Percentiles rank a stretch among this genome's conserved stretches.
These are phyloP conservation scores for Delitschia confertaspora DNA, from an alignment of 495 filamentous ascomycete genomes.

Conservation along the genomic window DNA sequence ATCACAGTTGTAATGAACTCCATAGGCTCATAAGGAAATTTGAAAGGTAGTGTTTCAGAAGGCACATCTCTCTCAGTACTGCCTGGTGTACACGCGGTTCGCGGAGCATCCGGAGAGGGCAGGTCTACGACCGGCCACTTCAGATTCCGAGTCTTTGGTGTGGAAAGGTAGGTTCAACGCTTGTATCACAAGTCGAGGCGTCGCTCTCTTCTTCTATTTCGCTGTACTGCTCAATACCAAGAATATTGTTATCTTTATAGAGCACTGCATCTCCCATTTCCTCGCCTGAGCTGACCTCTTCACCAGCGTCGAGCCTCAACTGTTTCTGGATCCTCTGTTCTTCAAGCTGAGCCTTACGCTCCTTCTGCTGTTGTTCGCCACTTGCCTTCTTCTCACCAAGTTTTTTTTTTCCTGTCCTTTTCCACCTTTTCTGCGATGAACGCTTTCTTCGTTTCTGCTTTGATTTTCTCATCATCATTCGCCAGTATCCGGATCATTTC, in stretches of 20 bases:
- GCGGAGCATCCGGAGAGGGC: slow-evolving; percentile 1
- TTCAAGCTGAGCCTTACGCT: neutral
- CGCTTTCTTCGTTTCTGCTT: slow-evolving; percentile 10
- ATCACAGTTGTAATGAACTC: slow-evolving; percentile 11
- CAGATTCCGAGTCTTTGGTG: slow-evolving; percentile 10
- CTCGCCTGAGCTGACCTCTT: neutral
- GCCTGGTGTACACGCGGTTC: neutral
- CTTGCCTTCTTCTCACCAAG: slow-evolving; percentile 4
- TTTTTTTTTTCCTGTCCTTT: too few species aligned
- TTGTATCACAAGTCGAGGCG: neutral
- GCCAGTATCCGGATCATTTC: slow-evolving; percentile 7
- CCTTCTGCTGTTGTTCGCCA: slow-evolving; percentile 3
- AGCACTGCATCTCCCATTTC: neutral
- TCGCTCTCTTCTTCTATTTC: neutral
- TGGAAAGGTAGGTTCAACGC: slow-evolving; percentile 5
- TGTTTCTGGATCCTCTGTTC: neutral
- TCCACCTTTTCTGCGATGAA: neutral
- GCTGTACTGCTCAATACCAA: neutral
- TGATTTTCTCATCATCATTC: slow-evolving; percentile 3
- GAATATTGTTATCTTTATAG: neutral
- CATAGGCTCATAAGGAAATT: slow-evolving; percentile 15
- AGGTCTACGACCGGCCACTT: slow-evolving; percentile 8
- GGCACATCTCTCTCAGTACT: neutral
- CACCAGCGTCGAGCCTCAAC: neutral
- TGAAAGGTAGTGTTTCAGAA: slow-evolving; percentile 5